Conservation (phyloP, 176 grass and related monocot genomes). For the Elaeis guineensis region DNA sequence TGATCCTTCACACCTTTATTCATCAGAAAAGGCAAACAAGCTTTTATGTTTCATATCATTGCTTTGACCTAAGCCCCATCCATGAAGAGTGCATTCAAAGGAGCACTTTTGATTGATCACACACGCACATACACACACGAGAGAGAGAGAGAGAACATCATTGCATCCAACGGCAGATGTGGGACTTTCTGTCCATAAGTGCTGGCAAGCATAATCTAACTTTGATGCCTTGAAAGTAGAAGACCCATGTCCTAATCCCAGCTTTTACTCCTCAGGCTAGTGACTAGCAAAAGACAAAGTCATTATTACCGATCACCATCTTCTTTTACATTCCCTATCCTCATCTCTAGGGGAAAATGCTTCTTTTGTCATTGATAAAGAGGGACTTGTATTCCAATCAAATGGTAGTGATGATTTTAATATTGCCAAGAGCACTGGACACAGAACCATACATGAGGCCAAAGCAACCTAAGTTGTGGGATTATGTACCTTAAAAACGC, state of each 20-base stretch:
- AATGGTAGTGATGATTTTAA: no score
- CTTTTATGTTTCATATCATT: constrained; percentile 9
- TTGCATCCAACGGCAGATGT: background rate
- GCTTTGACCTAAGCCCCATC: background rate
- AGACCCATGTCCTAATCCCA: background rate
- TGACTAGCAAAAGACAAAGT: background rate
- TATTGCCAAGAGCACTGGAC: no score
- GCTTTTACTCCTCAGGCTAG: background rate
- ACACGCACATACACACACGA: background rate
- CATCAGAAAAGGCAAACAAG: background rate
- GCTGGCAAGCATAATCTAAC: background rate
- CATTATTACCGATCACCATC: constrained; percentile 1
- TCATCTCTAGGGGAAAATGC: background rate
- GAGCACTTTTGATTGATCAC: background rate
- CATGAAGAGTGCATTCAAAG: background rate
- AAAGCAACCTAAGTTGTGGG: no score
- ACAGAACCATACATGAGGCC: no score
- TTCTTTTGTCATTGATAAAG: background rate
- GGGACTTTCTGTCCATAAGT: no score
- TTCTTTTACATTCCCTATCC: constrained; percentile 1
- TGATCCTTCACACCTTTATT: background rate
- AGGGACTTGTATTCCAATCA: no score
- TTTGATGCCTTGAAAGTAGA: constrained; percentile 2
- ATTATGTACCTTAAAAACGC: no score
- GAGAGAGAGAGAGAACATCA: background rate